Conservation (phyloP, 495 filamentous ascomycete genomes). For the Penicillium waksmanii region DNA sequence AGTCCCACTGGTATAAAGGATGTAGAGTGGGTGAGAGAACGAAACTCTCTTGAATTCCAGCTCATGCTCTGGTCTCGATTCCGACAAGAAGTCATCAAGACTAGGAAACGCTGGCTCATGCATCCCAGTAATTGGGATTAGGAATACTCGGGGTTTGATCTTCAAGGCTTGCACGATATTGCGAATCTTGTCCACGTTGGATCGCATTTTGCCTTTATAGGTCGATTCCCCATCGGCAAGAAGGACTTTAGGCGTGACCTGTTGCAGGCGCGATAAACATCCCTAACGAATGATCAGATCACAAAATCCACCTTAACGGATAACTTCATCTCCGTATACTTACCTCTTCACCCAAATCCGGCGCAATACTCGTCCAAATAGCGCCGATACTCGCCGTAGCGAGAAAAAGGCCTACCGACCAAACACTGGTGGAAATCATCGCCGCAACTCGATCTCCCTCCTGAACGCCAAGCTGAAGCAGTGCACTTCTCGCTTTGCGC, state of each 20-base stretch:
- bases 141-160: constrained; percentile 47
- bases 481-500: constrained; percentile 56
- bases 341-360: constrained; percentile 66
- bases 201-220: constrained; percentile 66
- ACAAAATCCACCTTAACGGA: neutral
- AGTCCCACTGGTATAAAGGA: constrained; percentile 73
- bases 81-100: constrained; percentile 25
- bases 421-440: constrained; percentile 68
- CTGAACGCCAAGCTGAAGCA: constrained; percentile 53
- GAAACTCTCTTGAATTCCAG: constrained; percentile 57
- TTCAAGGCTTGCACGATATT: constrained; percentile 54
- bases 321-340: neutral
- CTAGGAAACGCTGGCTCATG: constrained; percentile 48
- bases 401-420: constrained; percentile 64
- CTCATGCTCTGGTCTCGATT: constrained; percentile 11
- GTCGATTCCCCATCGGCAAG: constrained; percentile 73
- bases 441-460: constrained; percentile 69
- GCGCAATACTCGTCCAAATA: constrained; percentile 66
- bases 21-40: constrained; percentile 71
- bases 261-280: constrained; percentile 66
- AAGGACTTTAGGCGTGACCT: constrained; percentile 66
- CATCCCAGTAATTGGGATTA: constrained; percentile 20
- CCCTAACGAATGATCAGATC: constrained; percentile 43
- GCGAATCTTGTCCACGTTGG: constrained; percentile 32
- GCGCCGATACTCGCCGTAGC: constrained; percentile 64